These are phyloP conservation scores for Globisporangium nunn DNA, from an alignment of 352 stramenopile genomes.

Conservation along the genomic window DNA sequence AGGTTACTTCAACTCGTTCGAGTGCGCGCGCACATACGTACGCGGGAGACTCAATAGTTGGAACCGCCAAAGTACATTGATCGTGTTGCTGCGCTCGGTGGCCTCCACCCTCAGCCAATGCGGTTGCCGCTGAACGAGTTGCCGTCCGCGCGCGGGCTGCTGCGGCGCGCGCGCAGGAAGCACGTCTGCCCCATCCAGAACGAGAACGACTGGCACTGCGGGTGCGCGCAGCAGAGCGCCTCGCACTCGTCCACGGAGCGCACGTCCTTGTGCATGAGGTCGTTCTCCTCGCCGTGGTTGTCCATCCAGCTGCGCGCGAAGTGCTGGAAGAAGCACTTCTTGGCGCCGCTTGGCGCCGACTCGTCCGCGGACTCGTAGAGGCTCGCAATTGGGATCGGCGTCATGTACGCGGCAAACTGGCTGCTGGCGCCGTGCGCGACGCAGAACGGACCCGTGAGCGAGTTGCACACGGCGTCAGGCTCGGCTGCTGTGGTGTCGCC, in stretches of 20 bases:
- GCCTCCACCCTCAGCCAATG: constrained; percentile 10
- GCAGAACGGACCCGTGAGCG: constrained; percentile 62
- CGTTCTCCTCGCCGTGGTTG: constrained; percentile 45
- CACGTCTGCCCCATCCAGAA: constrained; percentile 67
- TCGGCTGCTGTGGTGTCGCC: not conserved
- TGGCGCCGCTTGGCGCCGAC: constrained; percentile 8
- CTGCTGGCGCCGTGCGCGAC: constrained; percentile 22
- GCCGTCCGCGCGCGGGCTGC: constrained; percentile 28
- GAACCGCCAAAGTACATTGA: not conserved
- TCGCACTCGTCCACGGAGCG: constrained; percentile 55
- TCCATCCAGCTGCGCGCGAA: constrained; percentile 67
- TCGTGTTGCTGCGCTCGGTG: not conserved
- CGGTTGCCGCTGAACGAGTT: constrained; percentile 59
- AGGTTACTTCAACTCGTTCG: constrained; percentile 24
- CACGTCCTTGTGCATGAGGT: constrained; percentile 55
- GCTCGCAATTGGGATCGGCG: constrained; percentile 31
- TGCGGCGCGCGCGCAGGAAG: constrained; percentile 46
- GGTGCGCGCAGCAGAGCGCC: constrained; percentile 48
- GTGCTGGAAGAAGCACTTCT: constrained; percentile 65
- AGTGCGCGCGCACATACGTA: not conserved
- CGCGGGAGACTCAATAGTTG: not conserved
- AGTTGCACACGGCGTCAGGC: constrained; percentile 33
- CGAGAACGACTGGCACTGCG: constrained; percentile 55
- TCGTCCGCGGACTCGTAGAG: constrained; percentile 1
- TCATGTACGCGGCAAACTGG: constrained; percentile 52